These are phyloP conservation scores for Zarea fungicola DNA, from an alignment of 2,329 filamentous ascomycete species.

Conservation along the genomic window DNA sequence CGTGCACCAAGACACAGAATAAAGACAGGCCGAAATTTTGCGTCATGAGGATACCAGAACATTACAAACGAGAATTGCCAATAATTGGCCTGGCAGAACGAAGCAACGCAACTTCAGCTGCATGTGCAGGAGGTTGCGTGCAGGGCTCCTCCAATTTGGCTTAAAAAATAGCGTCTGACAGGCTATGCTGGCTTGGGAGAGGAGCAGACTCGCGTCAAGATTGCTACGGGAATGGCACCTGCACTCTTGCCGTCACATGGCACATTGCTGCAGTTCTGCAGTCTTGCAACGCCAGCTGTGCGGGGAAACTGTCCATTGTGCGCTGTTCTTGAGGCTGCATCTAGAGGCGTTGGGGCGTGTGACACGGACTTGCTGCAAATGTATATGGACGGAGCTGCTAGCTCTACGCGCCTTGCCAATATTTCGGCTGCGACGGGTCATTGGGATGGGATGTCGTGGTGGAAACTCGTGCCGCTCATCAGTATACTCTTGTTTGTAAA, in stretches of 20 bases:
- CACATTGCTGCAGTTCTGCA: too few relatives aligned
- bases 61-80: too few relatives aligned
- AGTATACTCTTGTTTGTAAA: not conserved
- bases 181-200: not conserved
- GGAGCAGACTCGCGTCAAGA: not conserved
- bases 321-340: too few relatives aligned
- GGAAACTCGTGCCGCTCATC: not conserved
- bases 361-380: too few relatives aligned
- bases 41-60: too few relatives aligned
- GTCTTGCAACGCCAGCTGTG: too few relatives aligned
- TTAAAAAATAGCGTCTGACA: conserved; percentile 8
- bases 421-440: not conserved
- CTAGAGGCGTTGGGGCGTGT: too few relatives aligned
- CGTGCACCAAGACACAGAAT: too few relatives aligned
- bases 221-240: not conserved
- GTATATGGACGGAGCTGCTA: too few relatives aligned
- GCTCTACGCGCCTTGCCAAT: not conserved
- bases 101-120: conserved; percentile 2
- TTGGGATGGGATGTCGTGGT: not conserved
- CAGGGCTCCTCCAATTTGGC: conserved; percentile 5
- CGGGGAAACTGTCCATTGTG: too few relatives aligned
- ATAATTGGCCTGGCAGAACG: too few relatives aligned
- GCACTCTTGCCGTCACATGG: conserved; percentile 1
- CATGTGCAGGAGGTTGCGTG: not conserved
- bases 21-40: too few relatives aligned